Evolutionary conservation across 352 stramenopile genomes (phyloP).

Genomic region (Phytophthora syringae): DNA sequence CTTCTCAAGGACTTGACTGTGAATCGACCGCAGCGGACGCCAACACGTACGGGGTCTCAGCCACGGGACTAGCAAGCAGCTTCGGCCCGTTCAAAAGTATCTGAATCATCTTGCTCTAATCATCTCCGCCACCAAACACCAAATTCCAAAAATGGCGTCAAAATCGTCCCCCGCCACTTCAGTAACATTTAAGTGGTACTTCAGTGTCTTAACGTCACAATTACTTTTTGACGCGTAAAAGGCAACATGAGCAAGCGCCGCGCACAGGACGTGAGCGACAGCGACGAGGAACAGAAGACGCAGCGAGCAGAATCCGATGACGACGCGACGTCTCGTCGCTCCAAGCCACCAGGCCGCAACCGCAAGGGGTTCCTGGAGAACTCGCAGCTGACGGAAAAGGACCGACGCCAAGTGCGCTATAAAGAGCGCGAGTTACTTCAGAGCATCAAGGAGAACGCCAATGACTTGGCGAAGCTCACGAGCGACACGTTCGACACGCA

Average conservation of each 20-base stretch:
- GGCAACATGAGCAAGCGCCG: slow-evolving; percentile 27
- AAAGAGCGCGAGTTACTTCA: slow-evolving; percentile 81
- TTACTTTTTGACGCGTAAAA: neutral
- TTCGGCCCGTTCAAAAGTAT: slow-evolving; percentile 44
- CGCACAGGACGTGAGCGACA: slow-evolving; percentile 24
- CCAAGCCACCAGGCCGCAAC: slow-evolving; percentile 16
- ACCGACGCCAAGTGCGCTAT: slow-evolving; percentile 74
- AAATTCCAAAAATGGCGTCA: neutral
- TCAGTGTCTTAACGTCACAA: neutral
- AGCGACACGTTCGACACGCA: slow-evolving; percentile 66
- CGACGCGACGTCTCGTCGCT: neutral
- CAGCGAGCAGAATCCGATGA: slow-evolving; percentile 9
- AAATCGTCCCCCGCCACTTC: too few relatives aligned
- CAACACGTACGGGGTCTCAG: neutral
- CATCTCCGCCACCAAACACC: slow-evolving; percentile 20
- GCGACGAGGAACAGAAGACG: slow-evolving; percentile 20
- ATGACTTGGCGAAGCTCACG: slow-evolving; percentile 68
- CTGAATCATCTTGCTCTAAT: slow-evolving; percentile 39
- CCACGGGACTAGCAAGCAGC: slow-evolving; percentile 22
- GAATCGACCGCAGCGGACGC: slow-evolving; percentile 25
- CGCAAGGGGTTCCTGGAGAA: slow-evolving; percentile 65
- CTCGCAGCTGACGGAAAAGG: slow-evolving; percentile 71
- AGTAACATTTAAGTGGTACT: neutral
- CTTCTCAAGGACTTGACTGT: slow-evolving; percentile 22
- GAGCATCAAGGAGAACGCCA: slow-evolving; percentile 75